Evolutionary conservation across 139 green algal species (phyloP).

Genomic region (Coelastrella sp.): DNA sequence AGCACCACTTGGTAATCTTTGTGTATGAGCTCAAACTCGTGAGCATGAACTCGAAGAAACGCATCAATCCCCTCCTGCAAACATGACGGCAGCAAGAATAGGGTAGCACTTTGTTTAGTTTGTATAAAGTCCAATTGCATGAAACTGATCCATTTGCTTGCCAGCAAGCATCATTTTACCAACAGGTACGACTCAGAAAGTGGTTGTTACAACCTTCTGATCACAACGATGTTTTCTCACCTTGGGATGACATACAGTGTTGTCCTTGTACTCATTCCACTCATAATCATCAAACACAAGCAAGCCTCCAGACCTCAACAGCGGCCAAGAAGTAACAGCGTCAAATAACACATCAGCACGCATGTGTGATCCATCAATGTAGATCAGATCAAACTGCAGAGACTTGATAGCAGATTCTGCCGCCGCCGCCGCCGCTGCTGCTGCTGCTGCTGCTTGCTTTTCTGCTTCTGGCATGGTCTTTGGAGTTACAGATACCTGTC

Average conservation of each 20-base stretch:
- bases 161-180: too few species aligned
- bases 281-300: conserved; percentile 30
- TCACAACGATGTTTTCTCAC: not conserved
- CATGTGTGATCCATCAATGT: conserved; percentile 33
- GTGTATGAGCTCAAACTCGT: conserved; percentile 20
- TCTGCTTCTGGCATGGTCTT: too few species aligned
- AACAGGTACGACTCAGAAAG: too few species aligned
- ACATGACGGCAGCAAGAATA: too few species aligned
- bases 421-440: not conserved
- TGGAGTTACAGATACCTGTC: too few species aligned
- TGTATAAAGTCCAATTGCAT: too few species aligned
- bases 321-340: not conserved
- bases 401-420: not conserved
- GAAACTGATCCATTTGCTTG: too few species aligned
- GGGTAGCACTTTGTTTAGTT: too few species aligned
- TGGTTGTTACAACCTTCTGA: too few species aligned
- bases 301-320: not conserved
- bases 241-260: conserved; percentile 15
- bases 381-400: not conserved
- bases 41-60: conserved; percentile 12
- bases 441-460: too few species aligned
- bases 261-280: conserved; percentile 8
- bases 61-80: conserved; percentile 37
- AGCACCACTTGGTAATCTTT: conserved; percentile 26
- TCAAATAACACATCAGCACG: not conserved